Evolutionary conservation across 2,329 filamentous ascomycete species (phyloP).

Genomic region (Botryosphaeria dothidea): DNA sequence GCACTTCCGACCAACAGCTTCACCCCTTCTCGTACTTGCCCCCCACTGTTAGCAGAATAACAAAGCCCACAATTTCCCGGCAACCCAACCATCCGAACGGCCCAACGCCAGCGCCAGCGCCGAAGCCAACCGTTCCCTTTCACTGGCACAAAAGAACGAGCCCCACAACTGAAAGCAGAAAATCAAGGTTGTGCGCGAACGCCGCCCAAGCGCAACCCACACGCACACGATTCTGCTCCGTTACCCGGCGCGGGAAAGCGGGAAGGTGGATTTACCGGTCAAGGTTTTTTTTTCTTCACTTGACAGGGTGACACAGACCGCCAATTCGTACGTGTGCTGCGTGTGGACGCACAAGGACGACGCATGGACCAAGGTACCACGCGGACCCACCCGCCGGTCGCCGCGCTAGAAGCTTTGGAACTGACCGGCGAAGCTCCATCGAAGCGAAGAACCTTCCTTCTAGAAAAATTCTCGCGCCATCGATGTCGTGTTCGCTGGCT

Average conservation of each 20-base stretch:
- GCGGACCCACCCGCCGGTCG: not conserved
- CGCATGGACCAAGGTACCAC: not conserved
- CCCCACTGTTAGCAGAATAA: not conserved
- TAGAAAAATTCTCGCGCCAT: not conserved
- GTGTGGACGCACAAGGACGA: not conserved
- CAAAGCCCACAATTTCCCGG: not conserved
- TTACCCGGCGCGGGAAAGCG: not conserved
- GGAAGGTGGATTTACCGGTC: not conserved
- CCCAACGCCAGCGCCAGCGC: not conserved
- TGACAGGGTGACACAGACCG: not conserved
- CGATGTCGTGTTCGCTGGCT: not conserved
- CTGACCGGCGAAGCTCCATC: not conserved
- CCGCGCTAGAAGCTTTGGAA: not conserved
- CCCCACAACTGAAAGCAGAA: not conserved
- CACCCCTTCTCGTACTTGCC: not conserved
- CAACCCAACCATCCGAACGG: not conserved
- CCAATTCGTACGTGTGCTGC: not conserved
- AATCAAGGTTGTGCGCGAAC: not conserved
- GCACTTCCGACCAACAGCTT: not conserved
- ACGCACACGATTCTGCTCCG: no score
- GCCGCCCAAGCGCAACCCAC: not conserved
- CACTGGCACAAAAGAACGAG: not conserved
- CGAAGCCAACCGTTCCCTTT: not conserved
- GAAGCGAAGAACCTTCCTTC: not conserved
- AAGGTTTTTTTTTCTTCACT: no score